Conservation (phyloP, 306 rosid species). For the Prunus fruticosa region DNA sequence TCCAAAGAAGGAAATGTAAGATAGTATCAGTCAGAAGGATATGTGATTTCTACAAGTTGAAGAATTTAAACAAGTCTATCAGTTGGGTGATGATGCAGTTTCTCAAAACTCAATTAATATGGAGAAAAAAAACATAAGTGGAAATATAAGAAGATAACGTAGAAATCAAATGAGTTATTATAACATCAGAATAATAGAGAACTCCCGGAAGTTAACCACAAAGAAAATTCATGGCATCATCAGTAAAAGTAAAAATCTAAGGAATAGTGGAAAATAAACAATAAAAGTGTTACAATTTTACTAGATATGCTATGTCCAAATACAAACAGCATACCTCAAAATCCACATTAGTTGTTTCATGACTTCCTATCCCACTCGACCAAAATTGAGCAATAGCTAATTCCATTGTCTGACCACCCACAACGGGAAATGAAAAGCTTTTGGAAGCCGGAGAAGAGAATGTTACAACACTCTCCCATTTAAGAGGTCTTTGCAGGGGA, state of each 20-base stretch:
- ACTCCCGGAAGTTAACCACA: background rate
- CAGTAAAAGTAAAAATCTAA: background rate
- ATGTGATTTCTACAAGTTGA: background rate
- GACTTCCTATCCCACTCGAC: conserved; percentile 95
- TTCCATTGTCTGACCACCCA: conserved; percentile 91
- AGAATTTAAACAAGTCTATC: background rate
- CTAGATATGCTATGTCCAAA: conserved; percentile 12
- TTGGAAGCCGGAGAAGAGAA: conserved; percentile 80
- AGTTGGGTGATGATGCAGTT: background rate
- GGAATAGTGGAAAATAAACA: conserved; percentile 5
- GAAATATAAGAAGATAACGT: background rate
- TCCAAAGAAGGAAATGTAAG: background rate
- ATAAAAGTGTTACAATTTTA: background rate
- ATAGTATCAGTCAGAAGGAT: background rate
- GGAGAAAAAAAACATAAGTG: background rate
- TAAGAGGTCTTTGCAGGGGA: conserved; percentile 76
- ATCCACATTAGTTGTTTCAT: conserved; percentile 67
- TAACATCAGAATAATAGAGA: background rate
- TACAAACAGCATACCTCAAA: conserved; percentile 66
- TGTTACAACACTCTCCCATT: conserved; percentile 70
- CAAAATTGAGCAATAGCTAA: conserved; percentile 86
- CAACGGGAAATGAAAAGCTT: conserved; percentile 77
- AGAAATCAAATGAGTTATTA: background rate
- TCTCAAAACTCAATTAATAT: background rate
- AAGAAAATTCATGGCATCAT: conserved; percentile 16